Evolutionary conservation across 257 asterid genomes (phyloP).

Genomic region (Solanum lycopersicoides): DNA sequence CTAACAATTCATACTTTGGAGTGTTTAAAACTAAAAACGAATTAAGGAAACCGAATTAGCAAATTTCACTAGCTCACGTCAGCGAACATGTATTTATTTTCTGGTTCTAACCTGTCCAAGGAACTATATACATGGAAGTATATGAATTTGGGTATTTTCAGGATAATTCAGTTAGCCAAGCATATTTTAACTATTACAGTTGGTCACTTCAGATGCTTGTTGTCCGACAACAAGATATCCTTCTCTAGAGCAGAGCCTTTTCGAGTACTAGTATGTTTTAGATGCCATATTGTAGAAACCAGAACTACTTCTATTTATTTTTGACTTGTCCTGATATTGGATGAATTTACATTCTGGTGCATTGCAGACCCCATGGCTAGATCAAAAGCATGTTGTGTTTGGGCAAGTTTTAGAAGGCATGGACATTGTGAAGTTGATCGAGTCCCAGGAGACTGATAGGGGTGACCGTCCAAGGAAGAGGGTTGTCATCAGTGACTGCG

Average conservation of each 20-base stretch:
- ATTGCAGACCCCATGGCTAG: conserved; percentile 91
- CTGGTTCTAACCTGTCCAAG: not conserved
- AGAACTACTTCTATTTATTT: not conserved
- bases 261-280: not conserved
- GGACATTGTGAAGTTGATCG: conserved; percentile 66
- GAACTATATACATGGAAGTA: not conserved
- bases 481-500: conserved; percentile 83
- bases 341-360: not conserved
- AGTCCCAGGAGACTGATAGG: conserved; percentile 80
- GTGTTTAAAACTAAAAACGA: not conserved
- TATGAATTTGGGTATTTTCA: not conserved
- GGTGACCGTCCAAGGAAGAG: conserved; percentile 83
- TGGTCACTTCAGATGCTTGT: not conserved
- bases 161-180: not conserved
- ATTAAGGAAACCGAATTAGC: not conserved
- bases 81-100: not conserved
- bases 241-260: not conserved
- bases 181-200: not conserved
- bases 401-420: conserved; percentile 97
- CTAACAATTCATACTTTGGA: not conserved
- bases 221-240: not conserved
- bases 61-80: not conserved
- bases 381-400: conserved; percentile 77
- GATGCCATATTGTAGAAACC: not conserved
- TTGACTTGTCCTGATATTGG: not conserved